Conservation (phyloP, 2,329 filamentous ascomycete genomes). For the Aspergillus arachidicola region DNA sequence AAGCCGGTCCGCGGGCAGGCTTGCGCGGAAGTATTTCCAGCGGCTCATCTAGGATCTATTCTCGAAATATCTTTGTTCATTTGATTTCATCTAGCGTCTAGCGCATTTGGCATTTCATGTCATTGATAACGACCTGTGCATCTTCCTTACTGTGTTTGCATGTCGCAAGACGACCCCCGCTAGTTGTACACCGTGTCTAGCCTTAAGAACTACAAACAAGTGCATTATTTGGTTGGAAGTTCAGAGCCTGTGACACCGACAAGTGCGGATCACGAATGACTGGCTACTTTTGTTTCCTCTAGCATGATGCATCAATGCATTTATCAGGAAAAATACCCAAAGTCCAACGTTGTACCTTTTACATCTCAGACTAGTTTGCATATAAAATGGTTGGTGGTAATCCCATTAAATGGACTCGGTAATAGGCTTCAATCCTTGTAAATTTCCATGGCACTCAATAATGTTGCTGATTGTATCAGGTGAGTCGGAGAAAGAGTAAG, state of each 20-base stretch:
- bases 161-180: slow-evolving; percentile 26
- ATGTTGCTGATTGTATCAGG: neutral
- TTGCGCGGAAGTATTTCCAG: slow-evolving; percentile 31
- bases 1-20: slow-evolving; percentile 36
- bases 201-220: slow-evolving; percentile 17
- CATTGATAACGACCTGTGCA: slow-evolving; percentile 28
- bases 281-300: slow-evolving; percentile 13
- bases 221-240: slow-evolving; percentile 15
- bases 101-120: slow-evolving; percentile 29
- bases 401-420: neutral
- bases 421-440: neutral
- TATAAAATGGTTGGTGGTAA: neutral
- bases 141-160: slow-evolving; percentile 29
- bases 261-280: slow-evolving; percentile 25
- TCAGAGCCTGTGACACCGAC: slow-evolving; percentile 14
- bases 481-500: neutral
- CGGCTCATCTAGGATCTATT: slow-evolving; percentile 23
- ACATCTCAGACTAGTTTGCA: neutral
- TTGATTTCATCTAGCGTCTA: slow-evolving; percentile 39
- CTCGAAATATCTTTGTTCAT: slow-evolving; percentile 29
- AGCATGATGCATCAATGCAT: slow-evolving; percentile 5
- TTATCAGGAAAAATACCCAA: slow-evolving; percentile 4
- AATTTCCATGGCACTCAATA: neutral
- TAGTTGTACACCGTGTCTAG: slow-evolving; percentile 18
- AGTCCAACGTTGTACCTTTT: slow-evolving; percentile 5